A percentile compares a stretch with the other conserved stretches of the same genome.
Conservation (phyloP, 805 yeast species). For the Crinitomyces ghanaensis region DNA sequence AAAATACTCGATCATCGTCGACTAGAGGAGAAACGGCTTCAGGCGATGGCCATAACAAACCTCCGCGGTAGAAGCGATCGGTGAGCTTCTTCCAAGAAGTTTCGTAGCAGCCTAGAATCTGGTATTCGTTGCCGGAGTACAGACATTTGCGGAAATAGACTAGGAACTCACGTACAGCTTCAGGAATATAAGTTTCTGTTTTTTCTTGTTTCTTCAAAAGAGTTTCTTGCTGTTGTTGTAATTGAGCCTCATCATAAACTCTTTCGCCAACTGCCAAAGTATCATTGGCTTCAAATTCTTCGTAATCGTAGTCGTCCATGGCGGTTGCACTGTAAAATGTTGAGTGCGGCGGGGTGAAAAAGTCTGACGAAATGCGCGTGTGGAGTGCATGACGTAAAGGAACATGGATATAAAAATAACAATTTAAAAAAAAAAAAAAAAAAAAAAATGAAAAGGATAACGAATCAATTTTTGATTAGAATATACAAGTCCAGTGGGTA, state of each 20-base stretch:
- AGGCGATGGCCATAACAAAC: conserved; percentile 39
- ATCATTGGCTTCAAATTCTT: conserved; percentile 12
- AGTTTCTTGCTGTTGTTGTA: conserved; percentile 23
- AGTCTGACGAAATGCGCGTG: no score
- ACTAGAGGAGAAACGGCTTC: conserved; percentile 34
- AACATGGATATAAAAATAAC: no score
- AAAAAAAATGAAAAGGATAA: not conserved
- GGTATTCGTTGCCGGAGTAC: conserved; percentile 33
- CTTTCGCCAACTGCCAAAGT: conserved; percentile 17
- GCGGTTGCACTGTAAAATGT: not conserved
- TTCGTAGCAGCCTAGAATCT: conserved; percentile 35
- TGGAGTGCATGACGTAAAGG: no score
- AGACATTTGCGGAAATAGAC: conserved; percentile 33
- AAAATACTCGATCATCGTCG: conserved; percentile 33
- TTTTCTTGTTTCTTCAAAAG: conserved; percentile 15
- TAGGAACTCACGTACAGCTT: conserved; percentile 33
- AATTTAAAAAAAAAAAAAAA: no score
- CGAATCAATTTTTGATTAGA: no score
- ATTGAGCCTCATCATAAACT: conserved; percentile 25
- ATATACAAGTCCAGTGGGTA: no score
- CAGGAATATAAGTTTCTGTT: conserved; percentile 30
- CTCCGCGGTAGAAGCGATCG: conserved; percentile 33
- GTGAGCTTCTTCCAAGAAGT: conserved; percentile 35
- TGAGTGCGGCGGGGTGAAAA: no score
- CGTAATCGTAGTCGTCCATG: conserved; percentile 15